Conservation (phyloP, 2,329 filamentous ascomycete genomes). For the Colletotrichum sp. region DNA sequence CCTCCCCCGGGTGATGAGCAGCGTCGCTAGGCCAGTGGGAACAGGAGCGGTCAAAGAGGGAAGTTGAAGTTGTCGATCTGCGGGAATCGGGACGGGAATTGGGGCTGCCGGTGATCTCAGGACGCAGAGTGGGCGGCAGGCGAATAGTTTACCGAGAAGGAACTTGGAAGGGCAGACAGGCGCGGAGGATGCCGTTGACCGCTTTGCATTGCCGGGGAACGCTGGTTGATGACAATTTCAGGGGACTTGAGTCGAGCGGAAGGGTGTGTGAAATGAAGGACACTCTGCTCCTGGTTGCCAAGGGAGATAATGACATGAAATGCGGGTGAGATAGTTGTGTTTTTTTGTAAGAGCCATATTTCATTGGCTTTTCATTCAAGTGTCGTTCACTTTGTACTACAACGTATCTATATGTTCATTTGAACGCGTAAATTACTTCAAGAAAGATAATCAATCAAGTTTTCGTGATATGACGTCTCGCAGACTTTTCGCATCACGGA, state of each 20-base stretch:
- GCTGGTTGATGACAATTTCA: not conserved
- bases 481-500: not conserved
- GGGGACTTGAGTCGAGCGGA: not conserved
- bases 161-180: not conserved
- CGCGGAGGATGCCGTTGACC: not conserved
- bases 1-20: not conserved
- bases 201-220: not conserved
- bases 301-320: not conserved
- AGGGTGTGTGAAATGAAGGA: not conserved
- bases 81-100: not conserved
- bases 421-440: not conserved
- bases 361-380: constrained; percentile 3
- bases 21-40: not conserved
- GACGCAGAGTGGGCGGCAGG: not conserved
- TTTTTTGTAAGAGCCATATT: not conserved
- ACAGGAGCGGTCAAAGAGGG: not conserved
- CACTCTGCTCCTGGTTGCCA: not conserved
- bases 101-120: not conserved
- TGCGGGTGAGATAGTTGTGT: not conserved
- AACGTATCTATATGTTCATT: constrained; percentile 16
- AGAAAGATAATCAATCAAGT: not conserved
- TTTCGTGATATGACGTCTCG: not conserved
- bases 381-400: constrained; percentile 5
- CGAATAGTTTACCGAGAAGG: not conserved
- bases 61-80: not conserved